Evolutionary conservation across 192 early-diverging fungal genomes (phyloP), one percentile per base, ranked within the genome.

Genomic region (Coemansia sp.): DNA sequence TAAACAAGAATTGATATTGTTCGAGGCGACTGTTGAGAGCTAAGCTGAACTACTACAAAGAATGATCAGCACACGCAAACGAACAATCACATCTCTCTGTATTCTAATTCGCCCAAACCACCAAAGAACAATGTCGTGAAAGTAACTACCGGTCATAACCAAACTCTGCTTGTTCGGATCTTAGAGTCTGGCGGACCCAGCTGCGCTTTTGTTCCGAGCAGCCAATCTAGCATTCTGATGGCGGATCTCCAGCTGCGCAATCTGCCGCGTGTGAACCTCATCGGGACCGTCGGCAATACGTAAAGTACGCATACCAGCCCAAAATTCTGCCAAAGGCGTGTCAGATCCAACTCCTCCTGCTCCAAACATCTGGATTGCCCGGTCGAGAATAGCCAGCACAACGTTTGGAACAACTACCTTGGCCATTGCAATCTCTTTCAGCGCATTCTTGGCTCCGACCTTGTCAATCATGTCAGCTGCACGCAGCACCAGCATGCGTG

Each of bases 401-500:
- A 91, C 88, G 25, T 74, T 88, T 22, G 97, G 97, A 14, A 94
- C 92, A 31, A 91, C 80, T 22, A 94, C 91, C 86, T 99, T 97
- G 68, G 94, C 95, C 92, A 98, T 98, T 19, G 92, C 95, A 74
- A 99, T 99, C 64, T 97, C 90, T 58, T 94, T 92, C 78, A 93
- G 76, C 5, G 95, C 95, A 30, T 82, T 81, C 83, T 99, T 99
- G 29, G 95, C 87, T 8, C 92, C 90, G 7, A 85, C 80, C 65
- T 86, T 80, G 81, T 99, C 97, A 51, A 99, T 99, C 83, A 85
- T 88, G 58, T 90, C 88, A 5, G 97, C 97, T 17, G 97, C 95
- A 25, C 87, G 85, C 39, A 97, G 82, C n/a, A 99, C 97, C 33
- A 99, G 82, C 76, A 99, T 84, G 32, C 95, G 88, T 8, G 92